A percentile compares a stretch with the other conserved stretches of the same genome.
Evolutionary conservation across 768 basidiomycete genomes (phyloP).

Genomic region (Podaxis sp.): DNA sequence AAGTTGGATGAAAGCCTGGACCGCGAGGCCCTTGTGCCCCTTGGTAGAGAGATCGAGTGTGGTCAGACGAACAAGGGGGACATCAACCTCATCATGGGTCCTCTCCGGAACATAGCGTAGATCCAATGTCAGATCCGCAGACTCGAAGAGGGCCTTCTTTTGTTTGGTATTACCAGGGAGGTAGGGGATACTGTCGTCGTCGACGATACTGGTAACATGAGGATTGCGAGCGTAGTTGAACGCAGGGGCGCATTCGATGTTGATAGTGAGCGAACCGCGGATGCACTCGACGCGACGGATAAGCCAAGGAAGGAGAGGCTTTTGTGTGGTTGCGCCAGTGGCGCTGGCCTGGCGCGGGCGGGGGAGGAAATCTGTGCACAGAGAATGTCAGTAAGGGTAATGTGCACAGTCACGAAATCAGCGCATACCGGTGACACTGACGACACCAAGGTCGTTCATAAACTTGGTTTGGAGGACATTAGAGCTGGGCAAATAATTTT

Average conservation of each 20-base stretch:
- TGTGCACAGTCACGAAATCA: constrained; percentile 9
- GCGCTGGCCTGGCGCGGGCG: constrained; percentile 41
- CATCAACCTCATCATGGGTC: constrained; percentile 31
- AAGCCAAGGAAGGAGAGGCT: constrained; percentile 79
- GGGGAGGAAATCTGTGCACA: constrained; percentile 67
- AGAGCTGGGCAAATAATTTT: constrained; percentile 78
- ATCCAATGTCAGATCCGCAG: constrained; percentile 58
- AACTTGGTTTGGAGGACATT: constrained; percentile 92
- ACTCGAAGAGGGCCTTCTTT: constrained; percentile 61
- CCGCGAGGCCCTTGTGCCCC: constrained; percentile 72
- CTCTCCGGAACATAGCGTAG: constrained; percentile 69
- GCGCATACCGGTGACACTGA: constrained; percentile 65
- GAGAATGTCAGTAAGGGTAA: neutral
- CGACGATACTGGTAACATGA: constrained; percentile 60
- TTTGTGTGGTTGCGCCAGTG: constrained; percentile 28
- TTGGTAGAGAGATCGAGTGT: constrained; percentile 61
- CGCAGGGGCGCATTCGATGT: constrained; percentile 90
- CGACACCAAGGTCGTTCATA: constrained; percentile 85
- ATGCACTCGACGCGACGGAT: constrained; percentile 84
- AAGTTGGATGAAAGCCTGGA: constrained; percentile 55
- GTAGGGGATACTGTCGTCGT: constrained; percentile 34
- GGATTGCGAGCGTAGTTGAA: constrained; percentile 88
- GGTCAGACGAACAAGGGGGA: constrained; percentile 53
- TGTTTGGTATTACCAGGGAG: constrained; percentile 24
- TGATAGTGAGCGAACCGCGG: constrained; percentile 74